phyloP scores from a whole-genome alignment of 768 basidiomycete genomes.

The Kwoniella sp. region DNA sequence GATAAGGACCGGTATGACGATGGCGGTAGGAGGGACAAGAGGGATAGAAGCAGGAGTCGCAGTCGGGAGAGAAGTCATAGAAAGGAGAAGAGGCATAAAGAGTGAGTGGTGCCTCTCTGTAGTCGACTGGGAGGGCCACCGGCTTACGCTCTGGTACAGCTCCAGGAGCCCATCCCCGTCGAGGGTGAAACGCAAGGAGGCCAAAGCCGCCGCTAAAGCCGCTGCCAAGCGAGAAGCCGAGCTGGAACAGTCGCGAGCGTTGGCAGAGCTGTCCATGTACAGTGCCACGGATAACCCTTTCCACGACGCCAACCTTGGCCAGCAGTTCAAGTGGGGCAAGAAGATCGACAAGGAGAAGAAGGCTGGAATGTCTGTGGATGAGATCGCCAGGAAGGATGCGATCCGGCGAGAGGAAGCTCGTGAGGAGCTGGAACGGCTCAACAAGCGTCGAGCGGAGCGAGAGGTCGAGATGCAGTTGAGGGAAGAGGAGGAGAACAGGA shows the following conservation, averaged over 20 bases:
- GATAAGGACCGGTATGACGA: no score
- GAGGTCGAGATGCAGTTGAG: constrained; percentile 81
- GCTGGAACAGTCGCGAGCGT: constrained; percentile 76
- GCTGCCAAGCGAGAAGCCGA: constrained; percentile 47
- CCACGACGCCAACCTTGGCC: constrained; percentile 91
- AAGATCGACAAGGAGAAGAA: constrained; percentile 95
- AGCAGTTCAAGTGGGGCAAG: constrained; percentile 98
- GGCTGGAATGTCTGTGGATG: constrained; percentile 70
- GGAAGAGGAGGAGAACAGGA: constrained; percentile 87
- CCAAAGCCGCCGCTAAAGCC: constrained; percentile 78
- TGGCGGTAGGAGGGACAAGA: constrained; percentile 52
- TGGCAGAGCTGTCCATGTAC: constrained; percentile 87
- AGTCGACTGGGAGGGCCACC: neutral
- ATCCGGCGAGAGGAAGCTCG: constrained; percentile 81
- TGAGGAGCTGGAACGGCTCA: constrained; percentile 88
- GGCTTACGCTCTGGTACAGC: no score
- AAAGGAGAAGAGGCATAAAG: constrained; percentile 54
- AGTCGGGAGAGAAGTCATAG: constrained; percentile 48
- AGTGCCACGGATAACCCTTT: constrained; percentile 96
- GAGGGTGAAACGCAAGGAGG: constrained; percentile 77
- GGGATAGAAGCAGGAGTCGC: constrained; percentile 48
- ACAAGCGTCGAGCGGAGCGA: constrained; percentile 81
- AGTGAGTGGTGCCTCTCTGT: constrained; percentile 54
- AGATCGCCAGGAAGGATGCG: constrained; percentile 73
- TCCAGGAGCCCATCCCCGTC: constrained; percentile 61